A percentile compares a stretch with the other conserved stretches of the same genome.
These are phyloP conservation scores for Paracamarosporium sp. DNA, from an alignment of 2,329 filamentous ascomycete genomes.

Conservation along the genomic window DNA sequence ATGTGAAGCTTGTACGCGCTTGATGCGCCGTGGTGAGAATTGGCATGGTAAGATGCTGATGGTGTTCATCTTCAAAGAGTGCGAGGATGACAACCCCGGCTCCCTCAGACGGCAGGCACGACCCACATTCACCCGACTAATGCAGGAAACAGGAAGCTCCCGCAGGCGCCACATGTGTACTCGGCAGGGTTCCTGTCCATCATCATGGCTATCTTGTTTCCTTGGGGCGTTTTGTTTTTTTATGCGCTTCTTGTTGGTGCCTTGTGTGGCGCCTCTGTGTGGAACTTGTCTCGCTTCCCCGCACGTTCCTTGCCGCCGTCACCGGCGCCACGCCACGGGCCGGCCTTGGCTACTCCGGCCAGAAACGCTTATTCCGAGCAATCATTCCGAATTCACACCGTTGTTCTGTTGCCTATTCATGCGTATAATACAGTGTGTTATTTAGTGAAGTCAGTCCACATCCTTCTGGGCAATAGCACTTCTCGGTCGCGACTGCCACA, in stretches of 20 bases:
- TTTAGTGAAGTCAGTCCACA: no score
- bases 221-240: neutral
- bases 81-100: neutral
- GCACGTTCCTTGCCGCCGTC: neutral
- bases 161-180: neutral
- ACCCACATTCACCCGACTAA: neutral
- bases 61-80: neutral
- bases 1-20: neutral
- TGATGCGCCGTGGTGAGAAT: neutral
- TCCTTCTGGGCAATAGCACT: no score
- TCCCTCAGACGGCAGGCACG: neutral
- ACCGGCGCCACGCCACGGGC: neutral
- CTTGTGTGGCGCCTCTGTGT: no score
- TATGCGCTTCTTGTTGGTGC: no score
- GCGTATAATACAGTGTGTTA: no score
- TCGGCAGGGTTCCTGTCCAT: no score
- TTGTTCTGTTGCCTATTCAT: neutral
- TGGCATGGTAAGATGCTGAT: neutral
- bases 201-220: no score
- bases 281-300: constrained; percentile 1
- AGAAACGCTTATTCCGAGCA: neutral
- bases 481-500: no score
- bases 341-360: constrained; percentile 4
- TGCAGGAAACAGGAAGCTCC: neutral
- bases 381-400: neutral